Evolutionary conservation across 176 grass and related monocot species (phyloP).

Genomic region (Aegilops bicornis): DNA sequence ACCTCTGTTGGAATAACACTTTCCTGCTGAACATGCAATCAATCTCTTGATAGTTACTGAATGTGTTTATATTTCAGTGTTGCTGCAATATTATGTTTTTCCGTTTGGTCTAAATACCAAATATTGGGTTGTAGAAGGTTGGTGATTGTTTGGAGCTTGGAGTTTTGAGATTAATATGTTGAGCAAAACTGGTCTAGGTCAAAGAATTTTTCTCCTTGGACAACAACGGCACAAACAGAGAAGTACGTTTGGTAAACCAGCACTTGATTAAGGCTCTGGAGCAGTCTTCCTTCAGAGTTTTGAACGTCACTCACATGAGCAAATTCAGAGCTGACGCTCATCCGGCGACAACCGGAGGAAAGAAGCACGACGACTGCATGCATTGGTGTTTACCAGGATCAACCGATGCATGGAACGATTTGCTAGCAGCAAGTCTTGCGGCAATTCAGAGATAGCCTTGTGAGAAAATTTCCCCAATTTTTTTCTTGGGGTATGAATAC

Average conservation of each 20-base stretch:
- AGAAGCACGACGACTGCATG: constrained; percentile 96
- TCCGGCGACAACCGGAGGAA: constrained; percentile 77
- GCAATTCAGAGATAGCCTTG: not conserved
- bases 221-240: constrained; percentile 69
- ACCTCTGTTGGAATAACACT: not conserved
- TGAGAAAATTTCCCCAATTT: not conserved
- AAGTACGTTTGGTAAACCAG: constrained; percentile 63
- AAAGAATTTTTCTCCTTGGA: constrained; percentile 71
- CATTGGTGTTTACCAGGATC: constrained; percentile 97
- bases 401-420: constrained; percentile 85
- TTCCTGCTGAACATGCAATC: not conserved
- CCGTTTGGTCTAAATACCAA: not conserved
- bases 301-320: constrained; percentile 77
- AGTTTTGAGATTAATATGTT: constrained; percentile 16
- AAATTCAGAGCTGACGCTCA: constrained; percentile 96
- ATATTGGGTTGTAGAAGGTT: not conserved
- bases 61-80: not conserved
- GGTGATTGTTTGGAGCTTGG: not conserved
- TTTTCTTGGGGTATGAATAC: not conserved
- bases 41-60: not conserved
- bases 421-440: constrained; percentile 51
- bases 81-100: not conserved
- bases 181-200: constrained; percentile 41
- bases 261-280: constrained; percentile 51
- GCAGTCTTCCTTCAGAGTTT: constrained; percentile 58